Conservation (phyloP, 176 grass and related monocot genomes). For the Aegilops longissima region DNA sequence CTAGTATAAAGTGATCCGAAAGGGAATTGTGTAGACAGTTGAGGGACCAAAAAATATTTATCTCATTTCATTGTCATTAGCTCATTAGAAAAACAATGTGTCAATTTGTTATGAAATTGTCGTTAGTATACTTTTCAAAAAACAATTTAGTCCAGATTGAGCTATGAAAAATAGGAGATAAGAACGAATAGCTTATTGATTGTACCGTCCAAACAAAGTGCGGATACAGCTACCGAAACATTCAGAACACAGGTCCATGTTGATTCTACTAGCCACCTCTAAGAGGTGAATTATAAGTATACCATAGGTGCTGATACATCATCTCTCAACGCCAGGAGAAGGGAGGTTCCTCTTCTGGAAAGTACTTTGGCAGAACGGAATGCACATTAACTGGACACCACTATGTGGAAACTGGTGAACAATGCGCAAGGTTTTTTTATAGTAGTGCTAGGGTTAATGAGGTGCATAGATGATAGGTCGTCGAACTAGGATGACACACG, state of each 20-base stretch:
- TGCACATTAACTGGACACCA: conserved; percentile 28
- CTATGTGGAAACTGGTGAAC: conserved; percentile 6
- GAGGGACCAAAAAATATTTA: too few relatives aligned
- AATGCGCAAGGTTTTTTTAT: background rate
- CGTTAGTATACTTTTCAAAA: background rate
- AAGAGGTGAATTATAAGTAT: conserved; percentile 21
- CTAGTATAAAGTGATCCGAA: too few relatives aligned
- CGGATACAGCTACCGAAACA: background rate
- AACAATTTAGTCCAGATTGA: background rate
- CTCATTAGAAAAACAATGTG: too few relatives aligned
- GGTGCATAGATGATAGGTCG: background rate
- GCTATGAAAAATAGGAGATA: background rate
- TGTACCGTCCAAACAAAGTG: background rate
- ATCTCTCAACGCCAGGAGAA: conserved; percentile 1
- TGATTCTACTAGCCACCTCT: conserved; percentile 26
- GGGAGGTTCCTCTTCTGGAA: background rate
- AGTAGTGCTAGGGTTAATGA: background rate
- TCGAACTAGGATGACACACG: conserved; percentile 44
- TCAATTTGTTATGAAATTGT: background rate
- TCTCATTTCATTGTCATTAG: too few relatives aligned
- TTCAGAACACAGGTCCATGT: conserved; percentile 7
- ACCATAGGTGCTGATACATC: background rate
- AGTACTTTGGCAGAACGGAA: conserved; percentile 19
- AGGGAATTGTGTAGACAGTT: too few relatives aligned
- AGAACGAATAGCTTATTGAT: conserved; percentile 10